Evolutionary conservation across 1,284 basidiomycete species (phyloP), one percentile per base, ranked within the genome.

Genomic region (Irpex sp.): DNA sequence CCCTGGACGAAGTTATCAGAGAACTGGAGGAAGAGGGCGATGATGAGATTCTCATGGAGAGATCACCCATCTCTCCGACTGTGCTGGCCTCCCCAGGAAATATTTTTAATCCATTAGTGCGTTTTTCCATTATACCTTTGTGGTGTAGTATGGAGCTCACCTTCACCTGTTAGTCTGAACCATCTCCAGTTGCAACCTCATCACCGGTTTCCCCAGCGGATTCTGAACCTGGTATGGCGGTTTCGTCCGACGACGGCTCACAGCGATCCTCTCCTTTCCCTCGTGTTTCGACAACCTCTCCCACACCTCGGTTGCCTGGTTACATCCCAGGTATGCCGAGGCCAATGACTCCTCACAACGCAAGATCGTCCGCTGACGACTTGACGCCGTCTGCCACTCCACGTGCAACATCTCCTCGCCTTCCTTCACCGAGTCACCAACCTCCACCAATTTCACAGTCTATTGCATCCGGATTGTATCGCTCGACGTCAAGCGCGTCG

Each of bases 251-350:
- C 70, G 83, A 81, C 63, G 78, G 61, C 69, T 77, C 78, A 61
- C 80, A 78, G 34, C 81, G 80, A 17, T 73, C 49, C 15, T 59
- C 62, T 1, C 78, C 78, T 6, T 73, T 76, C 60, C 74, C 78
- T 65, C 77, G 75, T 64, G 76, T 79, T 47, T 77, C 77, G 36
- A 77, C 79, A 26, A 75, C 76, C 38, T 84, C 83, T 44, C 89
- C 89, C 59, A 81, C 84, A 2, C 87, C 85, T 62, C 85, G 84
- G 19, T 71, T 91, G 21, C 91, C 91, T 61, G 91, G 92, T n/a
- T 93, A 93, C 75, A 86, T 92, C 63, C 91, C 91, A 44, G 91
- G 92, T 4, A 93, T 93, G 92, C 89, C 89, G 38, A 81, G 91
- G 56, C 92, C 92, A 11, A 92, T 93, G 87, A 93, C 92, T 8